phyloP scores from a whole-genome alignment of 352 stramenopile genomes.

The Globisporangium sylvaticum region DNA sequence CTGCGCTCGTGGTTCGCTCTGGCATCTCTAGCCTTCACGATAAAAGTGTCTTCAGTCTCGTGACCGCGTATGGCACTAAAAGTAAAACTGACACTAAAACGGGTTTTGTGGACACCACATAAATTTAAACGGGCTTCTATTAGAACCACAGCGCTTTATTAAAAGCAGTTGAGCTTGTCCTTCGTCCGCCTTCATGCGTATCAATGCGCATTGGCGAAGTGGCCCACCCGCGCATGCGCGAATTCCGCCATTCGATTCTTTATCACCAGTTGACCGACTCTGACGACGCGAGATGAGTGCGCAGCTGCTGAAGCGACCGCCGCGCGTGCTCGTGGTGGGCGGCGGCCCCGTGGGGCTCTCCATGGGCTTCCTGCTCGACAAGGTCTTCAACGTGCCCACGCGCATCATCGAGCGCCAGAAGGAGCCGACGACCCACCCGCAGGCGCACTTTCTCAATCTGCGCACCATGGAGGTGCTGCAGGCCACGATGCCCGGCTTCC shows the following conservation, averaged over 20 bases:
- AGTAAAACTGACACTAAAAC: no score
- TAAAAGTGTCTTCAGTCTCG: no score
- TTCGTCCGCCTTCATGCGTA: not conserved
- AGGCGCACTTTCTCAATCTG: constrained; percentile 95
- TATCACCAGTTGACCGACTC: not conserved
- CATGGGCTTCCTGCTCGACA: constrained; percentile 65
- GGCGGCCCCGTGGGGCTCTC: constrained; percentile 67
- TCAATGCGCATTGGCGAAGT: not conserved
- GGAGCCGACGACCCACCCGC: constrained; percentile 82
- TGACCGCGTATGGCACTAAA: no score
- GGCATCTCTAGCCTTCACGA: not conserved
- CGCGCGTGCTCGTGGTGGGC: constrained; percentile 70
- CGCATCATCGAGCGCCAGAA: constrained; percentile 76
- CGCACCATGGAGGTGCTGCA: constrained; percentile 93
- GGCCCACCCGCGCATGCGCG: not conserved
- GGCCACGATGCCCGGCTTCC: constrained; percentile 61
- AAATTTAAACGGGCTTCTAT: no score
- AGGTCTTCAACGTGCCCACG: constrained; percentile 61
- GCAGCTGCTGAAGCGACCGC: constrained; percentile 5
- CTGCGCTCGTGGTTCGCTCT: not conserved
- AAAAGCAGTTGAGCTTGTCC: not conserved
- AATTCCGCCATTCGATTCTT: not conserved
- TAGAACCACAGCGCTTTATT: not conserved
- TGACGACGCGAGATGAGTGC: not conserved
- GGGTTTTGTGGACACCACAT: no score